These are phyloP conservation scores for Schizonepeta tenuifolia DNA, from an alignment of 257 asterid species.

Conservation along the genomic window DNA sequence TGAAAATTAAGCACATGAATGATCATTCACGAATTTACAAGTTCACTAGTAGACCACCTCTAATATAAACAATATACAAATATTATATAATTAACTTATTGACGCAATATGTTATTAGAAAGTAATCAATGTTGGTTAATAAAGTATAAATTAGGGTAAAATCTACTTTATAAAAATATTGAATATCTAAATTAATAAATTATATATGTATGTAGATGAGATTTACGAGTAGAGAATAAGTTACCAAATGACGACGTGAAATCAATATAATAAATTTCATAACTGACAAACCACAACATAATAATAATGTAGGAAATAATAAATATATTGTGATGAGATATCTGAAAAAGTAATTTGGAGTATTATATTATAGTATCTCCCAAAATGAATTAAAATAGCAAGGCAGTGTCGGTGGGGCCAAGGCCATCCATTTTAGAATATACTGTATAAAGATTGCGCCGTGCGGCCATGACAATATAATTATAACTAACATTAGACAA, in stretches of 20 bases:
- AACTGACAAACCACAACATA: neutral
- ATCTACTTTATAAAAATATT: no score
- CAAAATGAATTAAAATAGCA: neutral
- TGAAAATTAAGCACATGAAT: no score
- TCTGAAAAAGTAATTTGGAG: constrained; percentile 16
- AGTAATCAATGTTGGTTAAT: no score
- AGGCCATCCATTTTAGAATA: no score
- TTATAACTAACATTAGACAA: constrained; percentile 25
- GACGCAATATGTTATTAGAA: no score
- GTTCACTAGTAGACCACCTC: no score
- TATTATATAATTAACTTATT: no score
- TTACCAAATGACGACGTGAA: neutral
- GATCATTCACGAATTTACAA: no score
- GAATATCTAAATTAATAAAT: neutral
- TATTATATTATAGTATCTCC: neutral
- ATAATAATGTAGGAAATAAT: neutral
- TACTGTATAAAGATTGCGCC: constrained; percentile 48
- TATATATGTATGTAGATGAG: neutral
- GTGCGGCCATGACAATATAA: constrained; percentile 68
- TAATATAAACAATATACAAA: no score
- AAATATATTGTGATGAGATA: neutral
- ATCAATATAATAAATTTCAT: neutral
- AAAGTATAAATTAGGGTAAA: no score
- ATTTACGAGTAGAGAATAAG: neutral
- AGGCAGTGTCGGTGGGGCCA: neutral